Percentiles rank a stretch among this genome's conserved stretches.
Conservation (phyloP, 2,329 filamentous ascomycete genomes). For the Berkeleyomyces basicola region DNA sequence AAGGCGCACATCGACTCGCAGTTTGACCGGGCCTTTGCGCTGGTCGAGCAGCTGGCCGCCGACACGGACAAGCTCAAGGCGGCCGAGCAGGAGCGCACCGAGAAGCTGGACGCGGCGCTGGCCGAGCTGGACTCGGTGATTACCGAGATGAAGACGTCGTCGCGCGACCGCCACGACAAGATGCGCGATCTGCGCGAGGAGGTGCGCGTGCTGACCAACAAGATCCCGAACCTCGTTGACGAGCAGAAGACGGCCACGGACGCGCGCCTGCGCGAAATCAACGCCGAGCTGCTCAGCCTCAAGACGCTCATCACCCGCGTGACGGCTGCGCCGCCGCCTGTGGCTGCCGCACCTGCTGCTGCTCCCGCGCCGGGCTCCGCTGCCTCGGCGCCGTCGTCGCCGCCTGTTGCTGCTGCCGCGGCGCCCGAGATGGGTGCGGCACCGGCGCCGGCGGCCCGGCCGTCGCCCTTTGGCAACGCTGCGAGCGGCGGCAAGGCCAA, state of each 20-base stretch:
- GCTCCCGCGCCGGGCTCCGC: neutral
- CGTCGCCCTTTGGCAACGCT: slow-evolving; percentile 19
- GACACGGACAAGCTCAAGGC: slow-evolving; percentile 81
- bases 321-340: slow-evolving; percentile 22
- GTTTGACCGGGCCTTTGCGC: slow-evolving; percentile 78
- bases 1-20: slow-evolving; percentile 85
- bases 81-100: slow-evolving; percentile 69
- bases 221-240: slow-evolving; percentile 77
- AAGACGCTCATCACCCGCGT: slow-evolving; percentile 65
- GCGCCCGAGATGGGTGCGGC: neutral
- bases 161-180: slow-evolving; percentile 72
- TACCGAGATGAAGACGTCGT: slow-evolving; percentile 62
- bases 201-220: slow-evolving; percentile 62
- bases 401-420: neutral
- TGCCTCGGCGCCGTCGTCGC: neutral
- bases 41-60: slow-evolving; percentile 80
- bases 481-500: slow-evolving; percentile 36
- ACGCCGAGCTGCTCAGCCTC: slow-evolving; percentile 74
- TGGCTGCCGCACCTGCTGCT: slow-evolving; percentile 15
- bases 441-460: neutral
- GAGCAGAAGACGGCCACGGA: slow-evolving; percentile 77
- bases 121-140: slow-evolving; percentile 74
- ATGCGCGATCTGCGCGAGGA: slow-evolving; percentile 74
- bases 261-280: slow-evolving; percentile 65
- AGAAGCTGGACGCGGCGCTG: slow-evolving; percentile 66